Percentiles rank a stretch among this genome's conserved stretches.
Conservation (phyloP, 1,284 basidiomycete species). For the Ceratobasidium sp. region DNA sequence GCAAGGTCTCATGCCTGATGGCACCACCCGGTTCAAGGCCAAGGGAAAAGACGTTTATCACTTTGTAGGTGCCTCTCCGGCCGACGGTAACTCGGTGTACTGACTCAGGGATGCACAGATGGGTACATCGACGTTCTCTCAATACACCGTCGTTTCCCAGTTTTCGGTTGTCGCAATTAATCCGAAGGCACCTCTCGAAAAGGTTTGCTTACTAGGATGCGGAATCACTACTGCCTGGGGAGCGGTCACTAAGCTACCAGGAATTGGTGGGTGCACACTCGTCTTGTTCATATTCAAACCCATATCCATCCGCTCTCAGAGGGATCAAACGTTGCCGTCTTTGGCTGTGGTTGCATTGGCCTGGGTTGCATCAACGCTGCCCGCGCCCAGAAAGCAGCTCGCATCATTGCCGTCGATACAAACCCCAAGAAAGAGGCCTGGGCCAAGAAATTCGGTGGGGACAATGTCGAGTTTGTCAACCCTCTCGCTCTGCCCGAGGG, state of each 20-base stretch:
- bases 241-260: constrained; percentile 80
- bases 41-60: constrained; percentile 89
- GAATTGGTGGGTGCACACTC: constrained; percentile 64
- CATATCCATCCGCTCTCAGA: constrained; percentile 53
- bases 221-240: constrained; percentile 98
- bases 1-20: constrained; percentile 96
- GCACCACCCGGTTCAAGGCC: constrained; percentile 87
- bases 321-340: constrained; percentile 89
- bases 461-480: constrained; percentile 88
- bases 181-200: constrained; percentile 86
- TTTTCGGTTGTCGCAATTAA: constrained; percentile 94
- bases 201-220: constrained; percentile 93
- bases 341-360: constrained; percentile 95
- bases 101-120: constrained; percentile 62
- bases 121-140: constrained; percentile 98
- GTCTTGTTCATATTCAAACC: neutral
- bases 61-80: constrained; percentile 70
- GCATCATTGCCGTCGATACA: constrained; percentile 92
- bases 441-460: constrained; percentile 94
- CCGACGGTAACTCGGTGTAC: neutral
- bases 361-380: constrained; percentile 91
- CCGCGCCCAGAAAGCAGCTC: constrained; percentile 75
- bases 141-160: constrained; percentile 98
- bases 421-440: constrained; percentile 86
- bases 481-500: constrained; percentile 77